These are phyloP conservation scores for Fomitopsis betulina DNA, from an alignment of 1,284 basidiomycete species.

Conservation along the genomic window DNA sequence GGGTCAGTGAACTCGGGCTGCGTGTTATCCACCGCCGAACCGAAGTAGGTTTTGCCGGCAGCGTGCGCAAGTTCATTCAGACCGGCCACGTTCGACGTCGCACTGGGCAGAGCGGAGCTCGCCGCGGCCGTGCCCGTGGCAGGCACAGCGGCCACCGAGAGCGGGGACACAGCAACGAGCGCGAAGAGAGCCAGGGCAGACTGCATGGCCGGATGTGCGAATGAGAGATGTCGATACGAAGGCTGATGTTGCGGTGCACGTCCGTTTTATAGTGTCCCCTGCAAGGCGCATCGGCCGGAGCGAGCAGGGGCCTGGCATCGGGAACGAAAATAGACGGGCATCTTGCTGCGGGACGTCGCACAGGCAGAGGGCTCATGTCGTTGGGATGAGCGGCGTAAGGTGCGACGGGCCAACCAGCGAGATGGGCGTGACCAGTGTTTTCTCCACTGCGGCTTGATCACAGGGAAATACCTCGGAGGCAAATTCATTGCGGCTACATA, in stretches of 20 bases:
- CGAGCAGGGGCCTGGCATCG: background rate
- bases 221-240: background rate
- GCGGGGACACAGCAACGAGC: background rate
- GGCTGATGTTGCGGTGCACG: background rate
- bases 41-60: slow-evolving; percentile 53
- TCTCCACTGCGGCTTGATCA: background rate
- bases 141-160: background rate
- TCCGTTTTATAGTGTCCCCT: background rate
- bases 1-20: slow-evolving; percentile 40
- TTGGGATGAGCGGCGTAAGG: background rate
- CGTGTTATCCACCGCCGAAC: slow-evolving; percentile 51
- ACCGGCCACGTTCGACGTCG: slow-evolving; percentile 19
- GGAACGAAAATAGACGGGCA: background rate
- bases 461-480: background rate
- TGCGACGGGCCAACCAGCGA: background rate
- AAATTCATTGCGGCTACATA: background rate
- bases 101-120: slow-evolving; percentile 3
- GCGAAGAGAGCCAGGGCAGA: background rate
- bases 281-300: background rate
- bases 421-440: background rate
- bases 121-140: slow-evolving; percentile 3
- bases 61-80: slow-evolving; percentile 39
- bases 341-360: background rate
- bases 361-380: background rate
- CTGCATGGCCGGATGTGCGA: background rate